Conservation (phyloP, 331 rosid species). For the Spiraea crenata region DNA sequence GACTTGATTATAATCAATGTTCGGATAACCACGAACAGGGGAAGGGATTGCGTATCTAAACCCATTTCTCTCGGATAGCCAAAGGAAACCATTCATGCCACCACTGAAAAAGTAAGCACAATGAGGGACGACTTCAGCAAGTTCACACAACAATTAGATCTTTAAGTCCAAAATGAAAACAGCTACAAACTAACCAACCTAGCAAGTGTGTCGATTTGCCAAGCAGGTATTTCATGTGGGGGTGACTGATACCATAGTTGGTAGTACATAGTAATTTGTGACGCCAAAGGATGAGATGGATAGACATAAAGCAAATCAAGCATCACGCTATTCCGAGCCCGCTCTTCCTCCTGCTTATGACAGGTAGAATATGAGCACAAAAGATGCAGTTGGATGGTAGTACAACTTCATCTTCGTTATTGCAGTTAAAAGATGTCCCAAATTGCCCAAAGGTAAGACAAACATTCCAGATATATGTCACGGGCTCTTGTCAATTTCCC, state of each 20-base stretch:
- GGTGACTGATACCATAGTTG: slow-evolving; percentile 38
- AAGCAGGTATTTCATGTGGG: slow-evolving; percentile 32
- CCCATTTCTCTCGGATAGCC: slow-evolving; percentile 70
- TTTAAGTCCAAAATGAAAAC: slow-evolving; percentile 10
- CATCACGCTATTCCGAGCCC: slow-evolving; percentile 66
- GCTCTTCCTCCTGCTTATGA: slow-evolving; percentile 73
- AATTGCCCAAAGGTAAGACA: not conserved
- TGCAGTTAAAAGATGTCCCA: not conserved
- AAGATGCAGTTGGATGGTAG: not conserved
- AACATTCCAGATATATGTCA: too few relatives aligned
- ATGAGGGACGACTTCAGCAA: not conserved
- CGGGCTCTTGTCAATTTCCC: too few relatives aligned
- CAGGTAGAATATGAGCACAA: slow-evolving; percentile 34
- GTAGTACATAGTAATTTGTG: slow-evolving; percentile 44
- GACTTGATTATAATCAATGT: slow-evolving; percentile 64
- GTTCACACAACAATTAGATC: slow-evolving; percentile 10
- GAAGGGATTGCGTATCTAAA: slow-evolving; percentile 47
- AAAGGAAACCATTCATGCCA: slow-evolving; percentile 88
- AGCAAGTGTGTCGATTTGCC: slow-evolving; percentile 44
- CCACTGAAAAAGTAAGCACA: slow-evolving; percentile 48
- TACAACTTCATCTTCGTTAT: not conserved
- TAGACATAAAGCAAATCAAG: slow-evolving; percentile 73
- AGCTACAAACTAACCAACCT: slow-evolving; percentile 53
- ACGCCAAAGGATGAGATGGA: slow-evolving; percentile 60
- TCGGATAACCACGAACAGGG: slow-evolving; percentile 64